phyloP scores from a whole-genome alignment of 2,329 filamentous ascomycete genomes.

The Botrytis fabae region DNA sequence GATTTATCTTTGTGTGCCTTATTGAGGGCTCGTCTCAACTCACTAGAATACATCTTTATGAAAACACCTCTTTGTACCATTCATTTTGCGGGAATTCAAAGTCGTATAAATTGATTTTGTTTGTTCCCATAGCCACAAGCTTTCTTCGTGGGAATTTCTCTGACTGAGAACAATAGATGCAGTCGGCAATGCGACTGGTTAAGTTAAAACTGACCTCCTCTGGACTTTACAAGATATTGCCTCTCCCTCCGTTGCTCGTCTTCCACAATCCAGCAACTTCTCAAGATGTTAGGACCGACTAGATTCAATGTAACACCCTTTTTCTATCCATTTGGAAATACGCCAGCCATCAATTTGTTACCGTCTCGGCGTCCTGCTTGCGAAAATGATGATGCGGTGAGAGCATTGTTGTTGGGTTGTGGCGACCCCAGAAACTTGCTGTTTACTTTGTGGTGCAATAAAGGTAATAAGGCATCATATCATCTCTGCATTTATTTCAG shows the following conservation, averaged over 20 bases:
- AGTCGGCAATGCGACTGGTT: background rate
- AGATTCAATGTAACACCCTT: background rate
- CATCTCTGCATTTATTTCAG: background rate
- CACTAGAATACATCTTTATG: background rate
- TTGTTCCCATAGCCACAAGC: background rate
- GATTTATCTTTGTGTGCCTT: background rate
- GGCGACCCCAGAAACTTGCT: slow-evolving; percentile 27
- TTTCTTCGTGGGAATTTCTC: background rate
- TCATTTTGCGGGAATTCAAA: background rate
- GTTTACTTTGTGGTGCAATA: slow-evolving; percentile 23
- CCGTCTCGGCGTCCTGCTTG: slow-evolving; percentile 10
- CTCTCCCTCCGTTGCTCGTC: background rate
- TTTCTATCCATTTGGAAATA: slow-evolving; percentile 26
- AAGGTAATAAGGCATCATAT: background rate
- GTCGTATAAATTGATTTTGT: background rate
- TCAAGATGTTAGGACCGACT: slow-evolving; percentile 12
- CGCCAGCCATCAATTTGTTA: slow-evolving; percentile 23
- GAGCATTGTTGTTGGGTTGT: slow-evolving; percentile 26
- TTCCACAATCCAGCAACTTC: background rate
- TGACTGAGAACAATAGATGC: background rate
- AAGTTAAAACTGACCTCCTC: background rate
- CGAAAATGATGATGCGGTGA: background rate
- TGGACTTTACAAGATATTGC: background rate
- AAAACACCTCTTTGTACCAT: background rate
- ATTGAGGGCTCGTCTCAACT: background rate